Evolutionary conservation across 768 basidiomycete genomes (phyloP), one percentile per base, ranked within the genome.

Genomic region (Lactifluus rugatus): DNA sequence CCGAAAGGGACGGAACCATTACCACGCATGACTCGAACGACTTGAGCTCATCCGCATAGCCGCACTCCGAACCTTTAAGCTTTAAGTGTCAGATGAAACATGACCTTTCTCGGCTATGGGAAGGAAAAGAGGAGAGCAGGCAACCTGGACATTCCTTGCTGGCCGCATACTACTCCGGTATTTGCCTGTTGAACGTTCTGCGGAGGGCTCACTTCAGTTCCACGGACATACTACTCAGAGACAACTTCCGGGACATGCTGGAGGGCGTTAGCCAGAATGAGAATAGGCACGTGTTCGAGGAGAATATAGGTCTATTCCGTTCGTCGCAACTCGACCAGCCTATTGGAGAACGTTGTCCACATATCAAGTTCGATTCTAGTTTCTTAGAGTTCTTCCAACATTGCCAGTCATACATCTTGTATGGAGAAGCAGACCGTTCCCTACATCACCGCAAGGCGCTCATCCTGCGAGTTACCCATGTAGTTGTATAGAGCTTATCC

Each of bases 401-500:
- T 83, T 94, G 91, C 73, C 87, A 88, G 66, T 72, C 71, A 85
- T 63, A 80, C 98, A 47, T 96, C 96, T 13, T 79, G 96, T 61
- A 85, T 95, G 47, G 17, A 7, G 19, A 19, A 0, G 21, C 34
- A 13, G 37, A 39, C 52, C 11, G 7, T 49, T 47, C 1, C 23
- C 21, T 11, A 19, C 19, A 19, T 34, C 26, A 6, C 46, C 23
- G 16, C 16, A 16, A 28, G 32, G 23, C 25, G 16, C 5, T 60
- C 56, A 31, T 37, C 25, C 36, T 41, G 36, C 47, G 32, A 1
- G 46, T 31, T 49, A 9, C 48, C 25, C 26, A 41, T 34, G n/a
- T 67, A 93, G 90, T 63, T 94, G 93, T 23, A 96, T 96, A 93
- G 85, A 84, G 10, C 93, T 89, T 63, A 97, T 99, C 65, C 88